Conservation (phyloP, 768 basidiomycete species). For the Boletus eberwhitei region DNA sequence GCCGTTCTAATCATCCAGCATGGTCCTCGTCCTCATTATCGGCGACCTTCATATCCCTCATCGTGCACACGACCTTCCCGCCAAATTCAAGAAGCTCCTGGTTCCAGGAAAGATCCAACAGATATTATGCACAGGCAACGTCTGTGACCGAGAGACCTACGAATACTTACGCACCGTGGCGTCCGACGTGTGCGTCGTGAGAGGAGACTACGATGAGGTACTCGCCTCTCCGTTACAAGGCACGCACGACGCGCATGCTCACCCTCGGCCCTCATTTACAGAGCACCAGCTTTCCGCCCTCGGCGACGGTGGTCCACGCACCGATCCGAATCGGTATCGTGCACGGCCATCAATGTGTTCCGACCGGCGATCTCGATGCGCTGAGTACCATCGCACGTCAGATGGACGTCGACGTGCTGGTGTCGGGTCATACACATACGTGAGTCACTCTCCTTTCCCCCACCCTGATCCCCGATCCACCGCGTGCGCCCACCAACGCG, state of each 20-base stretch:
- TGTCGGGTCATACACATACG: constrained; percentile 95
- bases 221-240: neutral
- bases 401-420: constrained; percentile 96
- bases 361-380: constrained; percentile 90
- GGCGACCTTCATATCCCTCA: constrained; percentile 98
- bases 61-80: constrained; percentile 82
- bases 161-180: constrained; percentile 95
- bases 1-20: constrained; percentile 18
- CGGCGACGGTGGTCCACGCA: constrained; percentile 73
- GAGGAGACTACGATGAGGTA: constrained; percentile 96
- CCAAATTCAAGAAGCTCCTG: constrained; percentile 95
- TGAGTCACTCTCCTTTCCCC: constrained; percentile 40
- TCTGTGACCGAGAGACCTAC: constrained; percentile 95
- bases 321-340: constrained; percentile 91
- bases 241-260: neutral
- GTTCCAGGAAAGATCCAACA: constrained; percentile 97
- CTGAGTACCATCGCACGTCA: constrained; percentile 84
- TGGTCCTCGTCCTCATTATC: constrained; percentile 90
- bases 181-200: constrained; percentile 86
- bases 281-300: constrained; percentile 74
- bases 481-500: neutral
- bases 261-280: constrained; percentile 20
- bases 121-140: constrained; percentile 95
- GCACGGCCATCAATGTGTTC: constrained; percentile 92
- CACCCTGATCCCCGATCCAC: neutral